phyloP scores from a whole-genome alignment of 1,284 basidiomycete species.

The Tylopilus sp. region DNA sequence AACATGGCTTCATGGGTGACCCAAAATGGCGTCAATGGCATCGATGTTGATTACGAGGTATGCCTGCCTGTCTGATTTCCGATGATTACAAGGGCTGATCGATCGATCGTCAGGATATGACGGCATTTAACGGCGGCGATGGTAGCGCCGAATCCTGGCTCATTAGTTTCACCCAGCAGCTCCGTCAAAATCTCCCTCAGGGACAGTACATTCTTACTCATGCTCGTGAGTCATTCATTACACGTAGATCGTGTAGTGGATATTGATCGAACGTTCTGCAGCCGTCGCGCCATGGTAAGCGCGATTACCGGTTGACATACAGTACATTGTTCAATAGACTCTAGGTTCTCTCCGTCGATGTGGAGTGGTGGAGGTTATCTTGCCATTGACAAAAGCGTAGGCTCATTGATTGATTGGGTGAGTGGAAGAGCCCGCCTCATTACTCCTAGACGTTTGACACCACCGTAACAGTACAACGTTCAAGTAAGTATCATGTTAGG shows the following conservation, averaged over 20 bases:
- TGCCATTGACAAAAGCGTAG: constrained; percentile 60
- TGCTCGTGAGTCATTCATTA: constrained; percentile 45
- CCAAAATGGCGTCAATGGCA: constrained; percentile 61
- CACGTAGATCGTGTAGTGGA: background rate
- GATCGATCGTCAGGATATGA: constrained; percentile 53
- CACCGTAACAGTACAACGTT: constrained; percentile 52
- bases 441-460: background rate
- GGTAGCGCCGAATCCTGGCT: constrained; percentile 57
- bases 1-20: constrained; percentile 63
- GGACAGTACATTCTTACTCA: constrained; percentile 52
- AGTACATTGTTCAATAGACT: background rate
- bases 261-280: constrained; percentile 20
- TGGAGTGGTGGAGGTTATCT: constrained; percentile 66
- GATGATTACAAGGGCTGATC: background rate
- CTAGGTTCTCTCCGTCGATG: constrained; percentile 39
- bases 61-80: background rate
- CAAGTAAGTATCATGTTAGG: constrained; percentile 45
- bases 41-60: constrained; percentile 70
- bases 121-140: constrained; percentile 54
- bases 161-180: constrained; percentile 53
- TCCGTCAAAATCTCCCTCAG: constrained; percentile 49
- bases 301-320: background rate
- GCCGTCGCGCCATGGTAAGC: constrained; percentile 43
- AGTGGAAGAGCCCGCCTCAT: constrained; percentile 9
- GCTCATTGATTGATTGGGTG: constrained; percentile 66